Base-by-base conservation (phyloP, 192 early-diverging fungal species). In the Oehlia diaphana region DNA sequence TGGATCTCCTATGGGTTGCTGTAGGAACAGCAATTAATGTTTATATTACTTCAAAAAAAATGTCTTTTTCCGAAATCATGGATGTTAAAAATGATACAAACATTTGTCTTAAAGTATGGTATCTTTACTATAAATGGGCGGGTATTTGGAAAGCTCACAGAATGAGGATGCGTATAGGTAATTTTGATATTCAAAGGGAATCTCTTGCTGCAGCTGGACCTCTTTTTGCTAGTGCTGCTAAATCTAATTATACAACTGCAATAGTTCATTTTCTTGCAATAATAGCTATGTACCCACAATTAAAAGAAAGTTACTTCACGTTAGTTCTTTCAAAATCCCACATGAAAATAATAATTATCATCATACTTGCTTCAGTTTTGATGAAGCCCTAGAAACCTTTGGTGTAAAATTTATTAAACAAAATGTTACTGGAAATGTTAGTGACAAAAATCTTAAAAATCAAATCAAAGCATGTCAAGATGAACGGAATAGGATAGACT, bases 1-100 rank as follows among this genome's bases (percentile, higher is more conserved):
- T 76, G 21, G 62, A 76, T 44, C 21, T 64, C 4, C 39, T 76
- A 26, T 76, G 74, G 39, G 26, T 64, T 53, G 62, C 58, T 16
- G 14, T 65, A 19, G n/a, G 74, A 64, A 63, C 47, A 64, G 58
- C 74, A 64, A 58, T 76, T 26, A 44, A 42, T 42, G 0, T 42
- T 42, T 21, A 1, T 21, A 64, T 10, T 76, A 64, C 7, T 76
- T 76, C 63, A 49, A 63, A 64, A 63, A 76, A 44, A n/a, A 21
- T 76, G 4, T 44, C 14, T 28, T 61, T 49, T 26, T 23, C 31
- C 2, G 39, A 9, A 42, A 42, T 42, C 7, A 42, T 42, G 39
- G 7, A 42, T 42, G 39, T 7, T 42, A 42, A 26, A 44, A 61
- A 72, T 28, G 33, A 73, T 31, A 73, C 50, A 3, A 61, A 28